Evolutionary conservation across 257 asterid genomes (phyloP).

Genomic region (Oldenlandia corymbosa): DNA sequence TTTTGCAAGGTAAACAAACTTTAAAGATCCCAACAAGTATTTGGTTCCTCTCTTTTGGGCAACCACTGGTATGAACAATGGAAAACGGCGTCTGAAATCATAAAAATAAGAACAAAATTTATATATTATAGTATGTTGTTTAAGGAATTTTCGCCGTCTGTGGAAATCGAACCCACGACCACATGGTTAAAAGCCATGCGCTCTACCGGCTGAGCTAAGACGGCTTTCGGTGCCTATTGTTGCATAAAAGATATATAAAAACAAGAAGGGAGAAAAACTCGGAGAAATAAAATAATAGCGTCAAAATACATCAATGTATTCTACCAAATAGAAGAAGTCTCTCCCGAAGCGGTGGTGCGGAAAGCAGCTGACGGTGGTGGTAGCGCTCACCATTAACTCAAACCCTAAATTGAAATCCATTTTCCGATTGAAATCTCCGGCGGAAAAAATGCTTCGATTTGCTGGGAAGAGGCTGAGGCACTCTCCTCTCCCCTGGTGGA

Average conservation of each 20-base stretch:
- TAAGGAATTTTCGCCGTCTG: conserved; percentile 57
- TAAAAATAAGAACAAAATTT: no score
- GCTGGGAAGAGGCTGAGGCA: conserved; percentile 70
- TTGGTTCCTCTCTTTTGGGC: no score
- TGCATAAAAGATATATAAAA: no score
- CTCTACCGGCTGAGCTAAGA: conserved; percentile 48
- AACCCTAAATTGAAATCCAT: neutral
- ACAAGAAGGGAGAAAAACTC: neutral
- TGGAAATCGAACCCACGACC: conserved; percentile 57
- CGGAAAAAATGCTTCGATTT: conserved; percentile 38
- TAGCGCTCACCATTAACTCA: neutral
- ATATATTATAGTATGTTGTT: no score
- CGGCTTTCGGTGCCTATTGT: conserved; percentile 18
- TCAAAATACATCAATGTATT: neutral
- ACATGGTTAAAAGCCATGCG: conserved; percentile 49
- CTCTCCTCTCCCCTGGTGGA: conserved; percentile 46
- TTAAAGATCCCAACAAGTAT: no score
- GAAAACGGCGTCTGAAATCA: neutral
- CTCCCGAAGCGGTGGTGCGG: conserved; percentile 6
- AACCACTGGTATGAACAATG: no score
- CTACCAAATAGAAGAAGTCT: neutral
- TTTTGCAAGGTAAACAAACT: neutral
- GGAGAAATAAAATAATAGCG: neutral
- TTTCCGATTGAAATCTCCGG: neutral
- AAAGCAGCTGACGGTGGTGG: neutral